phyloP scores from a whole-genome alignment of 1,284 basidiomycete species.

The Ceraceosorus guamensis region DNA sequence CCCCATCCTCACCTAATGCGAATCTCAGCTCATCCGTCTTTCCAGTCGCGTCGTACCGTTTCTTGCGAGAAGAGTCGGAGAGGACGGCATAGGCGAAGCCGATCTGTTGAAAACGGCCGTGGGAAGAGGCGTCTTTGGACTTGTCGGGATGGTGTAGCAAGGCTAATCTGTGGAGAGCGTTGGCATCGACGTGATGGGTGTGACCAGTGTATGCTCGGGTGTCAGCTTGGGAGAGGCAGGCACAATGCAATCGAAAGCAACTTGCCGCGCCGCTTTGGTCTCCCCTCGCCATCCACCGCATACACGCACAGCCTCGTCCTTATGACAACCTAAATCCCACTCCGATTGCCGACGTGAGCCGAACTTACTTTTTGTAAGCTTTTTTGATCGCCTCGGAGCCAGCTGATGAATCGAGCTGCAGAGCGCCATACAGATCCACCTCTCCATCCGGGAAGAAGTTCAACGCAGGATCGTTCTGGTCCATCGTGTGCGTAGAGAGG shows the following conservation, averaged over 20 bases:
- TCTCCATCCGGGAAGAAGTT: conserved; percentile 44
- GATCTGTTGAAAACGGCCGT: conserved; percentile 42
- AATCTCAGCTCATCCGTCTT: conserved; percentile 38
- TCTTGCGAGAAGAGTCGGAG: conserved; percentile 30
- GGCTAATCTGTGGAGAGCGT: conserved; percentile 24
- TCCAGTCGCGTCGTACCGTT: conserved; percentile 43
- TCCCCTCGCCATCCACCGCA: too few species aligned
- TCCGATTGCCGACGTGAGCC: background rate
- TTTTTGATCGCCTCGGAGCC: conserved; percentile 37
- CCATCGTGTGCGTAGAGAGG: conserved; percentile 1
- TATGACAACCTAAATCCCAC: background rate
- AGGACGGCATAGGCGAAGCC: conserved; percentile 46
- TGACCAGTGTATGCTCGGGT: too few species aligned
- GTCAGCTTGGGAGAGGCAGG: too few species aligned
- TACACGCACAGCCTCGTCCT: too few species aligned
- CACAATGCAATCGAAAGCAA: too few species aligned
- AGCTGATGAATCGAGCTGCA: conserved; percentile 25
- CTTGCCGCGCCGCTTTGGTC: too few species aligned
- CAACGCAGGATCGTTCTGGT: conserved; percentile 38
- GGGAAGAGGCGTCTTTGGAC: conserved; percentile 21
- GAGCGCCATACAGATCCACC: conserved; percentile 44
- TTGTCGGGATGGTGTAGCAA: conserved; percentile 47
- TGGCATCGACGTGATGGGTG: background rate
- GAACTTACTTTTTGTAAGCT: conserved; percentile 37
- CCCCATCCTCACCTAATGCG: conserved; percentile 34